A percentile compares a stretch with the other conserved stretches of the same genome.
Conservation (phyloP, 2,329 filamentous ascomycete genomes). For the Epichloe aotearoae region DNA sequence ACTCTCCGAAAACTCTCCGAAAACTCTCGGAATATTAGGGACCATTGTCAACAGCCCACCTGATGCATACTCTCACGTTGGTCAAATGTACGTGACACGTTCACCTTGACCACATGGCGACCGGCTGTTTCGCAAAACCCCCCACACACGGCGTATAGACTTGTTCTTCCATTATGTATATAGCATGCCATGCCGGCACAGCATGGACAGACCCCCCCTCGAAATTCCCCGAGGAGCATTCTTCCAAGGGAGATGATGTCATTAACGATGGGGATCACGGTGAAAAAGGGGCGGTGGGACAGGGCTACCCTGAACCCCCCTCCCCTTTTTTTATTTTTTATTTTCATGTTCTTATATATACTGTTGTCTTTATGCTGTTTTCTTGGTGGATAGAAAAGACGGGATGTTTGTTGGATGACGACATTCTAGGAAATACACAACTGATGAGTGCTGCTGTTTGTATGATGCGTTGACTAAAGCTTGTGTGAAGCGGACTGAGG, state of each 20-base stretch:
- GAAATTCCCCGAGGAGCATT: too few species aligned
- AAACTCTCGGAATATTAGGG: too few species aligned
- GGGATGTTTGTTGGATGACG: not conserved
- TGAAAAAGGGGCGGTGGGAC: not conserved
- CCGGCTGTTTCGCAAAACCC: too few species aligned
- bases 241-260: not conserved
- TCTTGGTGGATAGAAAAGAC: not conserved
- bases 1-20: too few species aligned
- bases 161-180: not conserved
- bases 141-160: not conserved
- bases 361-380: not conserved
- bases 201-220: not conserved
- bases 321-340: not conserved
- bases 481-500: too few species aligned
- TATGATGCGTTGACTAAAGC: not conserved
- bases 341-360: not conserved
- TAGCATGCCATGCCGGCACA: not conserved
- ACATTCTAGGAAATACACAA: not conserved
- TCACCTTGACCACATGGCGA: too few species aligned
- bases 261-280: not conserved
- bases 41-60: not conserved
- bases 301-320: too few species aligned
- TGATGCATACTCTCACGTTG: not conserved
- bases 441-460: not conserved
- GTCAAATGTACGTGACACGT: too few species aligned